These are phyloP conservation scores for Linnemannia schmuckeri DNA, from an alignment of 192 early-diverging fungal genomes.

Conservation along the genomic window DNA sequence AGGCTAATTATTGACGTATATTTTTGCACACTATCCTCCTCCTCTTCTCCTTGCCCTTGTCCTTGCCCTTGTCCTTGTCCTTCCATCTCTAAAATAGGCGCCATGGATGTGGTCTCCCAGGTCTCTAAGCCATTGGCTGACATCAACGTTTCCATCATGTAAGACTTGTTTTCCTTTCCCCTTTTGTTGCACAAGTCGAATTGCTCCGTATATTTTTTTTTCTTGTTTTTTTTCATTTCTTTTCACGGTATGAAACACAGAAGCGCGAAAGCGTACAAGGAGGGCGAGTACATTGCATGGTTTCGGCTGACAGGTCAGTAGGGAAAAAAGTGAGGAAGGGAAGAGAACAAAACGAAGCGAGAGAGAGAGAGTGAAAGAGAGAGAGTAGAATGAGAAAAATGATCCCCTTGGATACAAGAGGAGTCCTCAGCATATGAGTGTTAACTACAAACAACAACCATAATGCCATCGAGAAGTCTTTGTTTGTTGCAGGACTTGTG, in stretches of 20 bases:
- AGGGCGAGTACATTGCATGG: background rate
- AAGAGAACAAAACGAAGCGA: background rate
- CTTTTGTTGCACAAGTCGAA: background rate
- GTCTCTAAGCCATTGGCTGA: slow-evolving; percentile 50
- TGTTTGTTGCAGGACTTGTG: background rate
- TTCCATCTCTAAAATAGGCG: slow-evolving; percentile 20
- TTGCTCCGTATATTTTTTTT: background rate
- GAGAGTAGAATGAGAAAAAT: background rate
- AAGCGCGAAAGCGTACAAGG: background rate
- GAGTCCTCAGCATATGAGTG: background rate
- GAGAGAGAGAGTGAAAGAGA: background rate
- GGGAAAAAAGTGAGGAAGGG: background rate
- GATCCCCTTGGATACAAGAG: background rate
- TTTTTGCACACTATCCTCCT: background rate
- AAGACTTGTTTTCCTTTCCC: slow-evolving; percentile 17
- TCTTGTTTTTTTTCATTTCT: background rate
- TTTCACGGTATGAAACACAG: background rate
- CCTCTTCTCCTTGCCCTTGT: background rate
- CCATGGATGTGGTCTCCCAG: slow-evolving; percentile 42
- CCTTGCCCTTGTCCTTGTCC: background rate
- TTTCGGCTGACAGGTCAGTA: slow-evolving; percentile 9
- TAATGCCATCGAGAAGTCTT: background rate
- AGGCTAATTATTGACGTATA: background rate
- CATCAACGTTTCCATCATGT: slow-evolving; percentile 54
- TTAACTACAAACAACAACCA: background rate